Percentiles rank a stretch among this genome's conserved stretches.
These are phyloP conservation scores for Rosa chinensis DNA, from an alignment of 306 rosid species.

Conservation along the genomic window DNA sequence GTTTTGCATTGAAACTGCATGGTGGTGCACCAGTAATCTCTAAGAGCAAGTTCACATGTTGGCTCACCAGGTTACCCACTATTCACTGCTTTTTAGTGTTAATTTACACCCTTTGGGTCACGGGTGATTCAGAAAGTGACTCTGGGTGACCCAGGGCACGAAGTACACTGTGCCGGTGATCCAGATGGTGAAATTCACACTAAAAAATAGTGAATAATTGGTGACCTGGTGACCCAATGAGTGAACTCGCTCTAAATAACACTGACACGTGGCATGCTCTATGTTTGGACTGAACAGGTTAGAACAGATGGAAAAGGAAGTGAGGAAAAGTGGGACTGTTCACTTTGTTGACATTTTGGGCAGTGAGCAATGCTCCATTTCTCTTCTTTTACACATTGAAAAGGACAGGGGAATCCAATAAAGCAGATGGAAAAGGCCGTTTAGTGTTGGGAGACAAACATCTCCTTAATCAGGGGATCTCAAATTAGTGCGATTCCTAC, in stretches of 20 bases:
- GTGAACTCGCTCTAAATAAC: too few relatives aligned
- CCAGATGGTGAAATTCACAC: too few relatives aligned
- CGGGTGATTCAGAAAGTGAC: too few relatives aligned
- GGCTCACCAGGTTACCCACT: too few relatives aligned
- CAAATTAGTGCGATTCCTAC: background rate
- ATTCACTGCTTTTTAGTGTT: too few relatives aligned
- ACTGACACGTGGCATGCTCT: background rate
- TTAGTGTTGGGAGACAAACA: conserved; percentile 23
- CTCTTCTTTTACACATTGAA: conserved; percentile 31
- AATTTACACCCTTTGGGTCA: too few relatives aligned
- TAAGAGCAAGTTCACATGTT: too few relatives aligned
- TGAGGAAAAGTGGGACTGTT: conserved; percentile 5
- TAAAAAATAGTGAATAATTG: too few relatives aligned
- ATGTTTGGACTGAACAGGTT: background rate
- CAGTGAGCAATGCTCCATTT: background rate
- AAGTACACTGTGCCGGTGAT: too few relatives aligned
- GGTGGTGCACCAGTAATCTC: conserved; percentile 14
- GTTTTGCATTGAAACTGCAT: conserved; percentile 6
- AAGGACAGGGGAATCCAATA: conserved; percentile 46
- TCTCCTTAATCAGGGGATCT: conserved; percentile 19
- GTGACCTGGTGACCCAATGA: too few relatives aligned
- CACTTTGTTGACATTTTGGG: conserved; percentile 51
- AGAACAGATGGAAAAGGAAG: background rate
- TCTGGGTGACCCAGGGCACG: too few relatives aligned
- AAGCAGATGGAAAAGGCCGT: conserved; percentile 15